A percentile compares a stretch with the other conserved stretches of the same genome.
Evolutionary conservation across 495 filamentous ascomycete genomes (phyloP).

Genomic region (Penicillium malachiteum): DNA sequence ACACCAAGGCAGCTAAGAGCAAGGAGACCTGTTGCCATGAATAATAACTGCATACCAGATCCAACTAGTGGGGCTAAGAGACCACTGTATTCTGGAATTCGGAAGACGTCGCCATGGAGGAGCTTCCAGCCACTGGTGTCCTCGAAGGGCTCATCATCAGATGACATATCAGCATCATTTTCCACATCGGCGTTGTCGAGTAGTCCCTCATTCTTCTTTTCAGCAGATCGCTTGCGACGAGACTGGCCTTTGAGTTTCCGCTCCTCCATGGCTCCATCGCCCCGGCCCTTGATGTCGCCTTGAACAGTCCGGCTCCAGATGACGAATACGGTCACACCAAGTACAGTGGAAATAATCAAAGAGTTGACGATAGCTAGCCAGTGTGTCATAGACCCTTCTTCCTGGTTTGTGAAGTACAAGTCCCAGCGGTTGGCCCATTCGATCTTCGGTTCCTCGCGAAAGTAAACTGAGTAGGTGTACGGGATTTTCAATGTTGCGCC

Average conservation of each 20-base stretch:
- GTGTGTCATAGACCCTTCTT: constrained; percentile 80
- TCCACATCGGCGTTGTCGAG: constrained; percentile 62
- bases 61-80: constrained; percentile 84
- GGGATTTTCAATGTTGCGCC: constrained; percentile 73
- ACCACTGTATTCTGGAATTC: constrained; percentile 69
- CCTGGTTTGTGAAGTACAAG: constrained; percentile 88
- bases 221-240: constrained; percentile 47
- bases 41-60: constrained; percentile 85
- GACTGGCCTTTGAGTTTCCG: constrained; percentile 59
- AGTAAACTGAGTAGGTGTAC: constrained; percentile 92
- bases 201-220: constrained; percentile 58
- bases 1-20: constrained; percentile 79
- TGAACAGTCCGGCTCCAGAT: constrained; percentile 81
- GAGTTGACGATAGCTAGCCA: constrained; percentile 95
- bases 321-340: constrained; percentile 82
- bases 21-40: constrained; percentile 79
- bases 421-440: constrained; percentile 92
- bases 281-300: constrained; percentile 72
- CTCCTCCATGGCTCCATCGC: constrained; percentile 65
- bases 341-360: constrained; percentile 76
- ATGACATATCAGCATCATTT: constrained; percentile 59
- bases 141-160: constrained; percentile 77
- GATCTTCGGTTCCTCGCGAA: constrained; percentile 76
- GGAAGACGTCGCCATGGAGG: constrained; percentile 93
- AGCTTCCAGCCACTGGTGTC: constrained; percentile 93